These are phyloP conservation scores for Sclerotinia spermophila DNA, from an alignment of 2,329 filamentous ascomycete species.

Conservation along the genomic window DNA sequence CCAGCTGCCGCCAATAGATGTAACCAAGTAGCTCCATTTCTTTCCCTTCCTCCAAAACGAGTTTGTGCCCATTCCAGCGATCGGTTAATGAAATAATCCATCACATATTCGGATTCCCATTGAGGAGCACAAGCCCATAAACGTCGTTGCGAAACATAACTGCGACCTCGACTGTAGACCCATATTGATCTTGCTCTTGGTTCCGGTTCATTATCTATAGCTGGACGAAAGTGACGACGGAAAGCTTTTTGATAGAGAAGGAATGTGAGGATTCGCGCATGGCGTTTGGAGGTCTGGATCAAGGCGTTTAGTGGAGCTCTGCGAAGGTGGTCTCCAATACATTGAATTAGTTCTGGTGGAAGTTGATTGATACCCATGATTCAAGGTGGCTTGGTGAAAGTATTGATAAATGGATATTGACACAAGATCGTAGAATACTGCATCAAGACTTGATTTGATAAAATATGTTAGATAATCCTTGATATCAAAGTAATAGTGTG, in stretches of 20 bases:
- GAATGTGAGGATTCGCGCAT: conserved; percentile 4
- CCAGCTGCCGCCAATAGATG: conserved; percentile 9
- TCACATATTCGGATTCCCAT: conserved; percentile 15
- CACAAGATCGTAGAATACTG: neutral
- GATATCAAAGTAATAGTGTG: neutral
- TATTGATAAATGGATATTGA: neutral
- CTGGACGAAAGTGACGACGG: conserved; percentile 13
- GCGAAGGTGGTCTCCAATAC: conserved; percentile 7
- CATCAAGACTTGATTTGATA: conserved; percentile 12
- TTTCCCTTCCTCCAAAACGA: conserved; percentile 15
- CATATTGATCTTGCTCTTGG: conserved; percentile 14
- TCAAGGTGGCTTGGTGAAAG: neutral
- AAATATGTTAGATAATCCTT: neutral
- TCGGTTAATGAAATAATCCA: conserved; percentile 5
- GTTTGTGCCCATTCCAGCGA: conserved; percentile 15
- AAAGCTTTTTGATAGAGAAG: conserved; percentile 17
- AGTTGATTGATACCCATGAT: conserved; percentile 11
- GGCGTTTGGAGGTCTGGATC: conserved; percentile 10
- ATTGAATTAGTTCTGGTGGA: conserved; percentile 16
- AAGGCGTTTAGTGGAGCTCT: conserved; percentile 14
- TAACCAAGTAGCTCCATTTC: conserved; percentile 19
- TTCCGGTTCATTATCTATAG: conserved; percentile 5
- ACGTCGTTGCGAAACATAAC: conserved; percentile 16
- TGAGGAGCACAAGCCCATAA: conserved; percentile 3
- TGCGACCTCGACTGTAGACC: conserved; percentile 17